Base-by-base conservation (phyloP, 139 green algal genomes). In the Parachlorella kessleri region DNA sequence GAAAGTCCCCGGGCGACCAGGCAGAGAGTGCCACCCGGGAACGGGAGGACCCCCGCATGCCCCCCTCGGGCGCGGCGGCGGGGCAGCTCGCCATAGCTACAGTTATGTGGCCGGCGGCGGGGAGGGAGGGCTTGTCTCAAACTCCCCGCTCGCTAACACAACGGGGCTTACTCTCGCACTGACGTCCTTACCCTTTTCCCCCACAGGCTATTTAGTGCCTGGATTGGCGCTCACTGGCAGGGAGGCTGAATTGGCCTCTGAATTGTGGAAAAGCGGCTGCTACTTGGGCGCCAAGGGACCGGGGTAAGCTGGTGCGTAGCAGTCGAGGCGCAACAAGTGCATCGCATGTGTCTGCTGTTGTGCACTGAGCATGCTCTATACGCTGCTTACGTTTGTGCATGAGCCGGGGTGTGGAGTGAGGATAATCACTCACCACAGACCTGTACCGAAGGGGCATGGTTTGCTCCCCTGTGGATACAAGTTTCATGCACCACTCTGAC, bases 101-200 rank as follows among this genome's bases (percentile, higher is more conserved):
- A 98, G 95, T 98, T 91, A 98, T 98, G 94, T 98, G 90, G 92
- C 90, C 95, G 95, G 90, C 92, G 67, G 66, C 48, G 48, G 41
- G 21, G 33, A 14, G 21, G 48, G 48, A 59, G 48, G 48, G 48
- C 48, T 59, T 59, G 48, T 18, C 48, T 18, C 14, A 14, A 28
- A 14, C 14, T 84, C 41, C 36, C 82, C 89, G 91, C 86, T 81
- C 89, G 92, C 83, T 70, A 98, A 98, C 95, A 89, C 85, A 98
- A 98, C 93, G 95, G 95, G 94, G 95, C 95, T 98, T 97, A 98
- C 94, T 98, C 94, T 96, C 87, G 92, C 87, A 87, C 93, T 98
- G 95, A 98, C 92, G 90, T 83, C 84, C 85, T 67, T 76, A 71
- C 74, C 63, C 64, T 41, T 33, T 28, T 74, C 65, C 67, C 37